Conservation (phyloP, 345 rosid genomes). For the Aquilaria yunnanensis region DNA sequence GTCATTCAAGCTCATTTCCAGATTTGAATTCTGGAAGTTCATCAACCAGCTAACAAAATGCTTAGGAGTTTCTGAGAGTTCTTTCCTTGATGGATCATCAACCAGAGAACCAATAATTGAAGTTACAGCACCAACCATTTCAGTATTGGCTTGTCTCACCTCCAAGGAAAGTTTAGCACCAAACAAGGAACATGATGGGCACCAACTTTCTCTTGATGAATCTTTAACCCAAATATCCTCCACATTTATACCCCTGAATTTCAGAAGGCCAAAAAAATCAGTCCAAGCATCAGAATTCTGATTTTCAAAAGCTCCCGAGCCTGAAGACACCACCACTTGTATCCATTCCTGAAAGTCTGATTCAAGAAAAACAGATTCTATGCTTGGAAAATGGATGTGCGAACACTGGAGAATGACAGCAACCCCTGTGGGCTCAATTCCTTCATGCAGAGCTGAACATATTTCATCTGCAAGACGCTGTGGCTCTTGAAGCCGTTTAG, state of each 20-base stretch:
- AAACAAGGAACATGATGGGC: slow-evolving; percentile 45
- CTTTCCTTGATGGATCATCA: slow-evolving; percentile 86
- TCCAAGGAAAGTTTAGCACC: slow-evolving; percentile 29
- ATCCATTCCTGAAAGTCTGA: slow-evolving; percentile 50
- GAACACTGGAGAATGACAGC: slow-evolving; percentile 79
- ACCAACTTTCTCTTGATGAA: slow-evolving; percentile 40
- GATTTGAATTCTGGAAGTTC: slow-evolving; percentile 64
- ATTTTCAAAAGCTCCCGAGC: slow-evolving; percentile 73
- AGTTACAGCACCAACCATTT: slow-evolving; percentile 62
- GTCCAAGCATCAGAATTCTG: slow-evolving; percentile 53
- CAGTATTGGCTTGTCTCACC: slow-evolving; percentile 32
- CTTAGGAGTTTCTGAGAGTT: slow-evolving; percentile 71
- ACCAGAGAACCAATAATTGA: slow-evolving; percentile 72
- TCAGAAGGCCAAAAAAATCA: slow-evolving; percentile 63
- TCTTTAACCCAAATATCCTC: slow-evolving; percentile 24
- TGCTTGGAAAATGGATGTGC: slow-evolving; percentile 69
- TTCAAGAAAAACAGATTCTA: slow-evolving; percentile 39
- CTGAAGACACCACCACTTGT: slow-evolving; percentile 46
- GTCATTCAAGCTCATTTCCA: slow-evolving; percentile 58
- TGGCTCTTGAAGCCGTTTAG: slow-evolving; percentile 83
- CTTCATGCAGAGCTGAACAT: slow-evolving; percentile 70
- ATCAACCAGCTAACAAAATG: slow-evolving; percentile 75
- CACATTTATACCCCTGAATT: slow-evolving; percentile 44
- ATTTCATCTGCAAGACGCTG: slow-evolving; percentile 73
- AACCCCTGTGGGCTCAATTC: slow-evolving; percentile 79